phyloP scores from a whole-genome alignment of 2,329 filamentous ascomycete species.

The Trichoderma polysporum region DNA sequence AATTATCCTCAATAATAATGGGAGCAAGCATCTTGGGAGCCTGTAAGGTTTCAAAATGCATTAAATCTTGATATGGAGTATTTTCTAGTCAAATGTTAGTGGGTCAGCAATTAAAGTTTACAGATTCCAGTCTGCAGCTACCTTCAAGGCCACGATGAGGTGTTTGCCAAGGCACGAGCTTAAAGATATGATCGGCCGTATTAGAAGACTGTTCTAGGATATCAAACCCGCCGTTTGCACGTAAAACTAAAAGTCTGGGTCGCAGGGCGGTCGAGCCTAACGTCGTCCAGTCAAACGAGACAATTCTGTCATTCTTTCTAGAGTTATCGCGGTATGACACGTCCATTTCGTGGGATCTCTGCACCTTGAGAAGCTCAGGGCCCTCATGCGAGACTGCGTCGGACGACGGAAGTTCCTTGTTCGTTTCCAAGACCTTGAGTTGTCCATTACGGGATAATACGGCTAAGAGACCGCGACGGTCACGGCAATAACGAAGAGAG shows the following conservation, averaged over 20 bases:
- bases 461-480: slow-evolving; percentile 60
- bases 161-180: slow-evolving; percentile 60
- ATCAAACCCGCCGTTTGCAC: slow-evolving; percentile 60
- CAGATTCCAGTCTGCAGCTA: slow-evolving; percentile 28
- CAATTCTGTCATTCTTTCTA: slow-evolving; percentile 59
- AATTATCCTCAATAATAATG: slow-evolving; percentile 52
- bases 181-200: slow-evolving; percentile 58
- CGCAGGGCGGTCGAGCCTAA: slow-evolving; percentile 55
- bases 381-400: slow-evolving; percentile 43
- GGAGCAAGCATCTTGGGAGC: slow-evolving; percentile 54
- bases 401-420: slow-evolving; percentile 50
- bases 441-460: slow-evolving; percentile 63
- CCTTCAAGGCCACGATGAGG: slow-evolving; percentile 58
- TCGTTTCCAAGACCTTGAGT: slow-evolving; percentile 60
- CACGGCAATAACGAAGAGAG: slow-evolving; percentile 62
- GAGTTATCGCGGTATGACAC: slow-evolving; percentile 53
- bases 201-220: slow-evolving; percentile 61
- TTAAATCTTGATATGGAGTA: slow-evolving; percentile 53
- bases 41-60: slow-evolving; percentile 59
- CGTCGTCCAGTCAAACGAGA: slow-evolving; percentile 68
- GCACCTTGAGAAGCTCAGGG: slow-evolving; percentile 60
- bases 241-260: slow-evolving; percentile 58
- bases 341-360: slow-evolving; percentile 62
- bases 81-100: slow-evolving; percentile 40
- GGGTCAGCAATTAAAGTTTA: background rate